phyloP scores from a whole-genome alignment of 139 green algal genomes.

The Penium margaritaceum region DNA sequence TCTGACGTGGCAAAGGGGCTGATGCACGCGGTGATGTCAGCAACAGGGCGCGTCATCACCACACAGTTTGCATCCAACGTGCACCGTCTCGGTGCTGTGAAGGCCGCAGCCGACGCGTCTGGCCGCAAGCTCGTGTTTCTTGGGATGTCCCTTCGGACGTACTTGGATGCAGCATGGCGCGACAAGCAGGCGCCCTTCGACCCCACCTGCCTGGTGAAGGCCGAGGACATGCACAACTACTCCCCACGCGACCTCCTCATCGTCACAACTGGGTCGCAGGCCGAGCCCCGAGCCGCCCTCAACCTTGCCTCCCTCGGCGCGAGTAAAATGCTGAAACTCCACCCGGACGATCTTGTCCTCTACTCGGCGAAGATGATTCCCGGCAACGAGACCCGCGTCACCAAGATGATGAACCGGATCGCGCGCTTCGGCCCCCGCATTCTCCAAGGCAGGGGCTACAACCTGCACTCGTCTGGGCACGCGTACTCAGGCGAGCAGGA shows the following conservation, averaged over 20 bases:
- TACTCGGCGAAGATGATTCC: constrained; percentile 80
- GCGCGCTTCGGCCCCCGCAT: constrained; percentile 67
- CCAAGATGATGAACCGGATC: constrained; percentile 92
- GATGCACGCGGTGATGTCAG: constrained; percentile 59
- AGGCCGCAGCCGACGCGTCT: constrained; percentile 82
- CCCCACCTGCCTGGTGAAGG: constrained; percentile 66
- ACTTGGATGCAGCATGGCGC: constrained; percentile 81
- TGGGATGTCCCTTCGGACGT: constrained; percentile 78
- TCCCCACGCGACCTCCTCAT: constrained; percentile 81
- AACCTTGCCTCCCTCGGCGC: constrained; percentile 68
- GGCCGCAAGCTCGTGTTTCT: constrained; percentile 77
- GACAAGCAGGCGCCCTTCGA: constrained; percentile 68
- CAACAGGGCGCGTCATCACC: constrained; percentile 75
- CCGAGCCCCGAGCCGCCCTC: constrained; percentile 77
- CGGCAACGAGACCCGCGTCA: constrained; percentile 66
- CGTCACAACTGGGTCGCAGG: constrained; percentile 72
- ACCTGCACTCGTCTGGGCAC: constrained; percentile 75
- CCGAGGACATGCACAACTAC: constrained; percentile 62
- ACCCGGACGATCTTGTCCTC: constrained; percentile 72
- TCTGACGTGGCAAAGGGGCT: constrained; percentile 64
- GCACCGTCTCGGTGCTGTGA: constrained; percentile 74
- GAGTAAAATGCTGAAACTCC: constrained; percentile 70
- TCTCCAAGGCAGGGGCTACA: constrained; percentile 62
- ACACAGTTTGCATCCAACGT: constrained; percentile 94
- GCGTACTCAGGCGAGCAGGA: constrained; percentile 66